Conservation (phyloP, 2,329 filamentous ascomycete species). For the Cordyceps cicadae region DNA sequence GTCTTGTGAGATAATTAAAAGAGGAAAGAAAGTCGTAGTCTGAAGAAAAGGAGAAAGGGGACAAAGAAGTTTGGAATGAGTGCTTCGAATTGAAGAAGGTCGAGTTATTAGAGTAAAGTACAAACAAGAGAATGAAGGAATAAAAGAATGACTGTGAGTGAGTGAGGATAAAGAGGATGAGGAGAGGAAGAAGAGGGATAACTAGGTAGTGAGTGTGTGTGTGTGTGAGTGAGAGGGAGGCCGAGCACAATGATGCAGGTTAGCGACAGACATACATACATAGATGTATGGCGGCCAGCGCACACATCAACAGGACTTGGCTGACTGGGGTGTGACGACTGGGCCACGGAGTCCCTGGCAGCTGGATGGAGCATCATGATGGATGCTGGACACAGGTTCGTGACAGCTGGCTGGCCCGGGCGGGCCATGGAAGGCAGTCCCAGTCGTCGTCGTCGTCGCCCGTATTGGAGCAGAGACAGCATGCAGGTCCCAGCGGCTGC, state of each 20-base stretch:
- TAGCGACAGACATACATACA: not conserved
- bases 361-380: not conserved
- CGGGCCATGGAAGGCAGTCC: no score
- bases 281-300: constrained; percentile 5
- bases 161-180: constrained; percentile 12
- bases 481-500: constrained; percentile 7
- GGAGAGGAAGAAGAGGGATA: no score
- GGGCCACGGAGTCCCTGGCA: no score
- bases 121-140: constrained; percentile 2
- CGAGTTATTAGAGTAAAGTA: not conserved
- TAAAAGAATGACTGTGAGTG: constrained; percentile 10
- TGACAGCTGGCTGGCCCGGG: no score
- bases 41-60: not conserved
- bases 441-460: no score
- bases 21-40: constrained; percentile 14
- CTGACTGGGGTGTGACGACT: not conserved
- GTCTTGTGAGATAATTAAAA: not conserved
- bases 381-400: not conserved
- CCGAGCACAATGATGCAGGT: not conserved
- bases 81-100: not conserved
- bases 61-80: not conserved
- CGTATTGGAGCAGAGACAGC: not conserved
- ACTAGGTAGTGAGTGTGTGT: no score
- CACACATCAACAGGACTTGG: not conserved
- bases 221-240: not conserved